A percentile compares a stretch with the other conserved stretches of the same genome.
phyloP scores from a whole-genome alignment of 805 yeast species.

The Yamadazyma akitaensis region DNA sequence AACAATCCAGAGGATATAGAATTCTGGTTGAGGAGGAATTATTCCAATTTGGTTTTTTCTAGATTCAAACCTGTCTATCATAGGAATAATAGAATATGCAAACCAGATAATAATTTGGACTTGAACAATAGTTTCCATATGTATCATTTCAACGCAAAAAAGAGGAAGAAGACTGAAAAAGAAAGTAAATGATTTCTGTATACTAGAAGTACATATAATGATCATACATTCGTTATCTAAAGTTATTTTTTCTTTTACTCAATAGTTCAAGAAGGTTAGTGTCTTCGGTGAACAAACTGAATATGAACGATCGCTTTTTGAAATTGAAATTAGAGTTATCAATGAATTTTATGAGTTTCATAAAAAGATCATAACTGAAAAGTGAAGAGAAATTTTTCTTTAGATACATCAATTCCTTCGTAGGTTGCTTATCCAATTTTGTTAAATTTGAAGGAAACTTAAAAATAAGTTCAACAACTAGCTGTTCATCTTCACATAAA shows the following conservation, averaged over 20 bases:
- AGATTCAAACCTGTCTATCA: conserved; percentile 33
- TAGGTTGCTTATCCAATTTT: conserved; percentile 51
- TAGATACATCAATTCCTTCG: conserved; percentile 53
- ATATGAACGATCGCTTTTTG: conserved; percentile 59
- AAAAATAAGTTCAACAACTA: conserved; percentile 39
- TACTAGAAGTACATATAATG: not conserved
- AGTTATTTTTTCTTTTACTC: conserved; percentile 8
- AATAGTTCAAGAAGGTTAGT: conserved; percentile 19
- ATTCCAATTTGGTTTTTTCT: conserved; percentile 30
- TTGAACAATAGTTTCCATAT: conserved; percentile 12
- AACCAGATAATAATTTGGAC: conserved; percentile 14
- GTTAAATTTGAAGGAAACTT: conserved; percentile 45
- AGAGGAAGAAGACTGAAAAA: conserved; percentile 7
- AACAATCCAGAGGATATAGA: conserved; percentile 39
- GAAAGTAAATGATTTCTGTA: not conserved
- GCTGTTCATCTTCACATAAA: conserved; percentile 14
- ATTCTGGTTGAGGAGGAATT: conserved; percentile 37
- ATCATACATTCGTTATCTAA: not conserved
- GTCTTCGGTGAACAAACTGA: conserved; percentile 57
- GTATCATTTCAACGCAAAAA: conserved; percentile 4
- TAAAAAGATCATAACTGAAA: conserved; percentile 55
- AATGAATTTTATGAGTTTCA: conserved; percentile 47
- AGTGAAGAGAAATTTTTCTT: conserved; percentile 48
- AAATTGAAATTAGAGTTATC: conserved; percentile 61
- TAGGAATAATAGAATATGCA: conserved; percentile 20